Percentiles rank a stretch among this genome's conserved stretches.
These are phyloP conservation scores for Chlamydomonas reinhardtii DNA, from an alignment of 163 green algal species.

Conservation along the genomic window DNA sequence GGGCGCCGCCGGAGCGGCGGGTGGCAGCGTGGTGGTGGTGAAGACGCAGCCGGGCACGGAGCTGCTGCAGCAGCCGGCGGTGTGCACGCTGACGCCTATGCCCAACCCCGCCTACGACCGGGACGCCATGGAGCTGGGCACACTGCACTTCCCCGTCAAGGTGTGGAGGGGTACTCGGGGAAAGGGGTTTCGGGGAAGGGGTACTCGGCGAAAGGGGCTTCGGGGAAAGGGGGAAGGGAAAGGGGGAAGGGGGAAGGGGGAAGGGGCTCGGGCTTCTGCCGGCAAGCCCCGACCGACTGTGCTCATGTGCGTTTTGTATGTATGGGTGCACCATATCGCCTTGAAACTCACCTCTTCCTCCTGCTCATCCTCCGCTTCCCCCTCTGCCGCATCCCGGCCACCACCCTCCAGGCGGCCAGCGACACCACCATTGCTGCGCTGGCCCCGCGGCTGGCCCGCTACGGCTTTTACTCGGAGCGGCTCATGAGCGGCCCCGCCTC, in stretches of 20 bases:
- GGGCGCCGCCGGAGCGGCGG: background rate
- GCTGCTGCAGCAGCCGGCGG: background rate
- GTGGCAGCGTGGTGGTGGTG: background rate
- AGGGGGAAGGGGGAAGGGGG: too few species aligned
- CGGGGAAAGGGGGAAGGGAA: too few species aligned
- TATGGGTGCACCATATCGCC: too few species aligned
- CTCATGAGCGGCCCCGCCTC: background rate
- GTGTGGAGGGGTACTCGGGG: too few species aligned
- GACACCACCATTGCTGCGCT: constrained; percentile 4
- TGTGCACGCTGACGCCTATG: constrained; percentile 9
- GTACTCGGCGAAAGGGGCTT: too few species aligned
- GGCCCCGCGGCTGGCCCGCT: background rate
- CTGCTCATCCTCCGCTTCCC: too few species aligned
- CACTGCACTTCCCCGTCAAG: constrained; percentile 25
- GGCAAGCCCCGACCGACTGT: too few species aligned
- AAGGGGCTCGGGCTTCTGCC: too few species aligned
- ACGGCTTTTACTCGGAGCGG: constrained; percentile 4
- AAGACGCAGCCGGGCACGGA: background rate
- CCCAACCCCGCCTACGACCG: background rate
- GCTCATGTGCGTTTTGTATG: too few species aligned
- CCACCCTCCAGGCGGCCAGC: background rate
- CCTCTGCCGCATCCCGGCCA: too few species aligned
- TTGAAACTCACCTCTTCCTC: too few species aligned
- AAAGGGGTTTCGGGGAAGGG: too few species aligned
- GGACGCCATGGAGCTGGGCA: constrained; percentile 17